Base-by-base conservation (phyloP, 2,329 filamentous ascomycete species). In the Ophiostoma sp. region DNA sequence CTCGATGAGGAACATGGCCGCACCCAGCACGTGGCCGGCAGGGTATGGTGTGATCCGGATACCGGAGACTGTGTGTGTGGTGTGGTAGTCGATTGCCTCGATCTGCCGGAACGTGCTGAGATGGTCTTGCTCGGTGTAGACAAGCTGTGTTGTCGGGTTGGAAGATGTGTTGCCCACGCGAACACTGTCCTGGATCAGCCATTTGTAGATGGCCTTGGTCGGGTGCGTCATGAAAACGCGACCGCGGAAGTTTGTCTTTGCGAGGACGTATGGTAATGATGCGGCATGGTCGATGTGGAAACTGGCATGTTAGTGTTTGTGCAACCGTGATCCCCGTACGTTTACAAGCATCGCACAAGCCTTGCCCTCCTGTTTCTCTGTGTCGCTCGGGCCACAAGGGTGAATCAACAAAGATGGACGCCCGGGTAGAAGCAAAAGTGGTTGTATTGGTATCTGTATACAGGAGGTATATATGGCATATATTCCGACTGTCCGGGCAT, bases 141-240 rank as follows among this genome's bases (percentile, higher is more conserved):
- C 88, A 77, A 92, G 84, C 84, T 95, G 85, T 76, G 91, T 84
- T 0, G 83, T 84, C 69, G 84, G 81, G 74, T 87, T 86, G 11
- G 86, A 87, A 1, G 87, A 88, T 4, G 86, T 89, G 76, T 89
- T 91, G 78, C 90, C 90, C 39, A 99, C 94, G 71, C 95, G 90
- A 64, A 99, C 92, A 74, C 93, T 96, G 80, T 99, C 95, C 79
- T 97, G 93, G 73, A 98, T 97, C 68, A 98, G 88, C 94, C 95
- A 98, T 81, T 98, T 98, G 86, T 99, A 99, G 78, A 99, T 99
- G 76, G 95, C 95, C 80, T 99, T 98, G 66, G 95, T 99, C 1
- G 95, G 93, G 83, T 99, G 95, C 68, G 95, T 99, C 94, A 98
- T 99, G 83, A 97, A 98, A 72, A 98, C 94, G 31, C 94, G 89